Percentiles rank a stretch among this genome's conserved stretches.
phyloP scores from a whole-genome alignment of 139 green algal genomes.

The Coelastrella sp. region DNA sequence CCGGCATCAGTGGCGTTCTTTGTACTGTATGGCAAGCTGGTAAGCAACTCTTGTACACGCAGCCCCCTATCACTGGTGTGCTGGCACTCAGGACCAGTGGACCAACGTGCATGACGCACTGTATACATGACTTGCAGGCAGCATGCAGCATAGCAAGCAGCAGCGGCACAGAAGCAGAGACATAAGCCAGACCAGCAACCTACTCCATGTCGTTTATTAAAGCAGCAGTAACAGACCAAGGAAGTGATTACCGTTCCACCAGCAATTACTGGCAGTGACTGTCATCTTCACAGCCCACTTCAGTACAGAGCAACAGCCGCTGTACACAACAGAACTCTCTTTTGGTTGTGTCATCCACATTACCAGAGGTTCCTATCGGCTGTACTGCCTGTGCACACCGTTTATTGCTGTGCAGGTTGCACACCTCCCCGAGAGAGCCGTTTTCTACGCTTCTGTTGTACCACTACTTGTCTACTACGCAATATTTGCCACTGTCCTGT shows the following conservation, averaged over 20 bases:
- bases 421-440: slow-evolving; percentile 61
- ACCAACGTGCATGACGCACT: too few relatives aligned
- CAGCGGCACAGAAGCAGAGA: too few relatives aligned
- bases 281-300: neutral
- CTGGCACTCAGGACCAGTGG: too few relatives aligned
- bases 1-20: slow-evolving; percentile 86
- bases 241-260: too few relatives aligned
- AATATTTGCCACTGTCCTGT: slow-evolving; percentile 83
- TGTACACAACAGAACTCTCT: neutral
- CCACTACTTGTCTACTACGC: slow-evolving; percentile 82
- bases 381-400: neutral
- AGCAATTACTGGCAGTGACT: neutral
- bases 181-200: too few relatives aligned
- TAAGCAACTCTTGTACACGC: neutral
- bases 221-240: neutral
- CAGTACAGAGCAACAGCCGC: neutral
- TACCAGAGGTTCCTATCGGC: too few relatives aligned
- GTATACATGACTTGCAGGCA: too few relatives aligned
- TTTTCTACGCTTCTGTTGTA: slow-evolving; percentile 80
- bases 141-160: too few relatives aligned
- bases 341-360: neutral
- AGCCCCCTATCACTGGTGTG: neutral
- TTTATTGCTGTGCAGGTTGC: slow-evolving; percentile 53
- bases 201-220: too few relatives aligned
- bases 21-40: slow-evolving; percentile 69